Percentiles rank a stretch among this genome's conserved stretches.
These are phyloP conservation scores for Kuraishia ogatae DNA, from an alignment of 805 yeast species.

Conservation along the genomic window DNA sequence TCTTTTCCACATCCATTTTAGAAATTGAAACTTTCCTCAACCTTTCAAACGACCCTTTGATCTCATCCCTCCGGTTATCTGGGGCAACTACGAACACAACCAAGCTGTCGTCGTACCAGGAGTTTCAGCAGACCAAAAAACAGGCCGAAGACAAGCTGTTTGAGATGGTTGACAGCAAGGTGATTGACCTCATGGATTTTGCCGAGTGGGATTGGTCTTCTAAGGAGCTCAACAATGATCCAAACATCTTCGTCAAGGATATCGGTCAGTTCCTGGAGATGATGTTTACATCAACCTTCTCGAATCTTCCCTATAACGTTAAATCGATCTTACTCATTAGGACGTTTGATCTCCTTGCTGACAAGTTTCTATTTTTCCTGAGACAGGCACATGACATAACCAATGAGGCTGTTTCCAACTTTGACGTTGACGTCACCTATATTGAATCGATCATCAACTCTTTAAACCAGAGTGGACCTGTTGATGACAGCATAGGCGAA, in stretches of 20 bases:
- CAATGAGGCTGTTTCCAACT: slow-evolving; percentile 56
- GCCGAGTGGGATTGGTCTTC: slow-evolving; percentile 84
- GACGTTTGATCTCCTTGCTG: slow-evolving; percentile 78
- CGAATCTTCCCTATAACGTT: slow-evolving; percentile 70
- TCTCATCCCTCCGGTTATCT: slow-evolving; percentile 20
- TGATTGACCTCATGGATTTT: slow-evolving; percentile 72
- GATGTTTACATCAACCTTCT: slow-evolving; percentile 77
- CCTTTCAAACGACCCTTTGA: slow-evolving; percentile 24
- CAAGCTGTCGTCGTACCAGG: slow-evolving; percentile 29
- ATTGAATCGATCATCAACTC: slow-evolving; percentile 49
- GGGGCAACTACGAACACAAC: slow-evolving; percentile 18
- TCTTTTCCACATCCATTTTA: slow-evolving; percentile 66
- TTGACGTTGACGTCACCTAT: slow-evolving; percentile 72
- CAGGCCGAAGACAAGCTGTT: slow-evolving; percentile 76
- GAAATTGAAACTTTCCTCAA: slow-evolving; percentile 47
- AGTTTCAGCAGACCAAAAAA: slow-evolving; percentile 51
- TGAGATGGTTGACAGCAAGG: slow-evolving; percentile 71
- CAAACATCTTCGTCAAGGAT: slow-evolving; percentile 71
- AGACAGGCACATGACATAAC: slow-evolving; percentile 49
- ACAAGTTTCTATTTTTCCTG: slow-evolving; percentile 55
- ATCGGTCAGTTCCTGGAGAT: slow-evolving; percentile 79
- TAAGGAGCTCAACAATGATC: slow-evolving; percentile 39
- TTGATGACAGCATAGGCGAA: slow-evolving; percentile 10
- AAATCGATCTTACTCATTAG: slow-evolving; percentile 75
- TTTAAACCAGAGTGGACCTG: slow-evolving; percentile 18